phyloP scores from a whole-genome alignment of 805 yeast genomes.

The Yarrowia sp. region DNA sequence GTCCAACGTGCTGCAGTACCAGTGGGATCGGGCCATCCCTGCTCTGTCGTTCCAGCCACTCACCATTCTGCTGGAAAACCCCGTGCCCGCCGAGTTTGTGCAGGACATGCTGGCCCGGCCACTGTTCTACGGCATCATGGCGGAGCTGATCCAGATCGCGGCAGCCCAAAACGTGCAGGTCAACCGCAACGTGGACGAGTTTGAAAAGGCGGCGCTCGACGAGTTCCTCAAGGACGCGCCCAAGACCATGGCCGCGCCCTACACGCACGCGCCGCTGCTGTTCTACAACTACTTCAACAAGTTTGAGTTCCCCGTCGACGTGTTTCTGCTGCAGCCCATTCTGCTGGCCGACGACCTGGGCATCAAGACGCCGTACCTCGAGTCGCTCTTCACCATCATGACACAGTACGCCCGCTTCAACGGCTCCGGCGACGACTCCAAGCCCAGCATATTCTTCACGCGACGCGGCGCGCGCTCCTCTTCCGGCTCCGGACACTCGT shows the following conservation, averaged over 20 bases:
- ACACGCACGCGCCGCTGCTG: constrained; percentile 50
- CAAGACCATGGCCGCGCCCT: not conserved
- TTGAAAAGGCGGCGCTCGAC: constrained; percentile 8
- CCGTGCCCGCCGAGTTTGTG: constrained; percentile 56
- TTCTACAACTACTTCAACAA: constrained; percentile 64
- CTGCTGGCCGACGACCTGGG: constrained; percentile 84
- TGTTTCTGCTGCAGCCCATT: constrained; percentile 80
- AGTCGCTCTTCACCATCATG: constrained; percentile 67
- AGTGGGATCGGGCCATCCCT: constrained; percentile 84
- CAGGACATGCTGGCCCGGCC: constrained; percentile 82
- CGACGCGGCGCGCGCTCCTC: constrained; percentile 8
- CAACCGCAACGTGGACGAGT: constrained; percentile 54
- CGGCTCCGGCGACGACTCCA: not conserved
- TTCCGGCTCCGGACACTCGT: not conserved
- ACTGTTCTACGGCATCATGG: constrained; percentile 71
- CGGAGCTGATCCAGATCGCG: constrained; percentile 65
- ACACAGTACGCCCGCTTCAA: constrained; percentile 39
- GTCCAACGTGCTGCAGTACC: constrained; percentile 41
- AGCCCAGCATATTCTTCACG: constrained; percentile 14
- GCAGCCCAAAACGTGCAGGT: constrained; percentile 54
- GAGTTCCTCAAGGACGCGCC: constrained; percentile 9
- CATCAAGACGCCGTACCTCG: constrained; percentile 85
- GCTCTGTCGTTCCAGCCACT: constrained; percentile 75
- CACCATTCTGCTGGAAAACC: constrained; percentile 68
- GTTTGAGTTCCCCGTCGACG: constrained; percentile 64